Evolutionary conservation across 208 protist genomes (phyloP).

Genomic region (Zelonia costaricensis): DNA sequence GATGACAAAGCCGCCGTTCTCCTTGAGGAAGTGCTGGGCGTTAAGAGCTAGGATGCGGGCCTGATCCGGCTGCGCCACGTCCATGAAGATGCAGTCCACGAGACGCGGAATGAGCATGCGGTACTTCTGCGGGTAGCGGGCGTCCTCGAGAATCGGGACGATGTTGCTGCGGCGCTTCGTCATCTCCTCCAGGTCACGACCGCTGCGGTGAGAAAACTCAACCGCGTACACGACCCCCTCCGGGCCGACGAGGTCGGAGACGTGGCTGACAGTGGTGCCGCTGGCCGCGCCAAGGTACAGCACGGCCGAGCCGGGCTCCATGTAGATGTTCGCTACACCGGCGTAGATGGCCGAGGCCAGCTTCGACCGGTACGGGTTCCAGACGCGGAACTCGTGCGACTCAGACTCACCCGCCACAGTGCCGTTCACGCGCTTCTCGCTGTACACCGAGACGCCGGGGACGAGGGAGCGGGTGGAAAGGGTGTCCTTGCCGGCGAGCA

Average conservation of each 20-base stretch:
- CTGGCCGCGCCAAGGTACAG: slow-evolving; percentile 99
- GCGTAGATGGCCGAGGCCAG: slow-evolving; percentile 98
- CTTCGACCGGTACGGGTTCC: slow-evolving; percentile 99
- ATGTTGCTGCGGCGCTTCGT: slow-evolving; percentile 99
- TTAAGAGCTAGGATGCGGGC: slow-evolving; percentile 99
- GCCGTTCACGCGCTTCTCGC: slow-evolving; percentile 98
- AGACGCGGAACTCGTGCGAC: slow-evolving; percentile 99
- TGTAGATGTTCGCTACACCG: slow-evolving; percentile 98
- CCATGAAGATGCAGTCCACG: slow-evolving; percentile 99
- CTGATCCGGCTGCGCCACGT: slow-evolving; percentile 99
- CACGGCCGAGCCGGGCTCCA: slow-evolving; percentile 98
- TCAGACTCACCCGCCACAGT: slow-evolving; percentile 69
- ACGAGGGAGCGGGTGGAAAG: slow-evolving; percentile 98
- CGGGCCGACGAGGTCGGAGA: slow-evolving; percentile 99
- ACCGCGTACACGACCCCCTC: slow-evolving; percentile 99
- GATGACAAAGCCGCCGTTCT: slow-evolving; percentile 99
- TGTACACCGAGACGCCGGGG: slow-evolving; percentile 99
- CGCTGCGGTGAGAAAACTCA: slow-evolving; percentile 99
- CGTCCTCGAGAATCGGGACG: slow-evolving; percentile 99
- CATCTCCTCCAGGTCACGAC: slow-evolving; percentile 99
- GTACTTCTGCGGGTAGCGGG: slow-evolving; percentile 99
- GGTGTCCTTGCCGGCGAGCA: slow-evolving; percentile 97
- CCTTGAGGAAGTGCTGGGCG: slow-evolving; percentile 99
- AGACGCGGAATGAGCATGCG: slow-evolving; percentile 98
- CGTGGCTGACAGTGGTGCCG: slow-evolving; percentile 99